phyloP scores from a whole-genome alignment of 441 rosid genomes.

The Populus trichocarpa region DNA sequence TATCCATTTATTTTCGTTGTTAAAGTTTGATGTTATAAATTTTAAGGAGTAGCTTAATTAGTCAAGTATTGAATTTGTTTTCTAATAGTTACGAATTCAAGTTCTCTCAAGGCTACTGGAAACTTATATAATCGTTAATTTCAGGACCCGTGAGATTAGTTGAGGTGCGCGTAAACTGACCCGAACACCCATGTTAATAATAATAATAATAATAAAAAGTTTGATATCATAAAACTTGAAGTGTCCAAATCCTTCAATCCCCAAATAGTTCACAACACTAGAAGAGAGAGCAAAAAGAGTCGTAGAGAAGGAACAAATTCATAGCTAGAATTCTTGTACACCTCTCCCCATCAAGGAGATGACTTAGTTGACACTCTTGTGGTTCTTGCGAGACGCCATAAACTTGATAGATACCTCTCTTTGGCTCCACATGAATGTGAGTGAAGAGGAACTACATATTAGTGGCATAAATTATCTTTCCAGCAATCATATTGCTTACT shows the following conservation, averaged over 20 bases:
- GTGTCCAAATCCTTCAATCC: no score
- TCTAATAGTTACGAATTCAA: rapidly evolving
- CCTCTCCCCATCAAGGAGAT: background rate
- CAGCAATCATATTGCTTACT: background rate
- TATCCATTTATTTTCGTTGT: no score
- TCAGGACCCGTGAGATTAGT: rapidly evolving
- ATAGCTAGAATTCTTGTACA: background rate
- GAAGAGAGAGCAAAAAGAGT: background rate
- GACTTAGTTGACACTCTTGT: background rate
- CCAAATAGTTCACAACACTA: no score
- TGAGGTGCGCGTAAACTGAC: rapidly evolving
- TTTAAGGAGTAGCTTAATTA: rapidly evolving
- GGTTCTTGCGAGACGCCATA: no score
- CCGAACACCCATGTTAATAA: rapidly evolving
- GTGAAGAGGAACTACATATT: background rate
- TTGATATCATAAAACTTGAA: no score
- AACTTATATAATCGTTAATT: rapidly evolving
- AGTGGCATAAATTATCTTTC: background rate
- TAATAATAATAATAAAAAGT: no score
- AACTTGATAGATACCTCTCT: no score
- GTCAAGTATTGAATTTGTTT: rapidly evolving
- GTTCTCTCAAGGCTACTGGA: no score
- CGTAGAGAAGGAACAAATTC: background rate
- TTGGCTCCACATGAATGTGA: no score
- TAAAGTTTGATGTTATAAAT: background rate